These are phyloP conservation scores for Peterozyma toletana DNA, from an alignment of 805 yeast species.

Conservation along the genomic window DNA sequence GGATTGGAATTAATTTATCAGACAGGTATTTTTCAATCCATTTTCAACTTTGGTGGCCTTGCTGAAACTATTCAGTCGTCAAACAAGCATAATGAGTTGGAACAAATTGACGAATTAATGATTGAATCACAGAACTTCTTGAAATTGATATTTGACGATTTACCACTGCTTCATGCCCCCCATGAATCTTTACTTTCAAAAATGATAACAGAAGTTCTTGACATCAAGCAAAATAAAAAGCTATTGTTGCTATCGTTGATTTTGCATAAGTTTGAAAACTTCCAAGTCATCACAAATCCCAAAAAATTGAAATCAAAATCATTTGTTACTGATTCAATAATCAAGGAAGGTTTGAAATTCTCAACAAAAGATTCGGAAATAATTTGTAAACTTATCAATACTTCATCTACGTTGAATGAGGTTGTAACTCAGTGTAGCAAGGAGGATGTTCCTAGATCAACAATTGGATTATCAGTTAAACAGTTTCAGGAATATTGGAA, in stretches of 20 bases:
- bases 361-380: conserved; percentile 49
- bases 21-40: conserved; percentile 46
- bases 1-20: conserved; percentile 56
- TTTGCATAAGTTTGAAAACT: conserved; percentile 40
- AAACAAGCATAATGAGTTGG: conserved; percentile 9
- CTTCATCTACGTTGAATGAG: conserved; percentile 17
- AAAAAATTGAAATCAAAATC: conserved; percentile 22
- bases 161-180: conserved; percentile 4
- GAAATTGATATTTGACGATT: conserved; percentile 7
- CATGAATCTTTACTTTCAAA: conserved; percentile 5
- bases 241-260: conserved; percentile 42
- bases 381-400: conserved; percentile 36
- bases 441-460: conserved; percentile 34
- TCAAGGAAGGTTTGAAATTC: conserved; percentile 65
- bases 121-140: conserved; percentile 13
- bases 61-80: conserved; percentile 12
- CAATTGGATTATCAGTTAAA: conserved; percentile 53
- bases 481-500: conserved; percentile 47
- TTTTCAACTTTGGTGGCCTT: conserved; percentile 41
- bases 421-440: conserved; percentile 12
- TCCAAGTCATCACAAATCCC: conserved; percentile 27
- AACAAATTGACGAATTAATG: conserved; percentile 14
- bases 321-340: conserved; percentile 40
- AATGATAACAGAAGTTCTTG: conserved; percentile 1
- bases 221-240: conserved; percentile 11